Conservation (phyloP, 495 filamentous ascomycete species). For the Paragyromitra xinjiangensis region DNA sequence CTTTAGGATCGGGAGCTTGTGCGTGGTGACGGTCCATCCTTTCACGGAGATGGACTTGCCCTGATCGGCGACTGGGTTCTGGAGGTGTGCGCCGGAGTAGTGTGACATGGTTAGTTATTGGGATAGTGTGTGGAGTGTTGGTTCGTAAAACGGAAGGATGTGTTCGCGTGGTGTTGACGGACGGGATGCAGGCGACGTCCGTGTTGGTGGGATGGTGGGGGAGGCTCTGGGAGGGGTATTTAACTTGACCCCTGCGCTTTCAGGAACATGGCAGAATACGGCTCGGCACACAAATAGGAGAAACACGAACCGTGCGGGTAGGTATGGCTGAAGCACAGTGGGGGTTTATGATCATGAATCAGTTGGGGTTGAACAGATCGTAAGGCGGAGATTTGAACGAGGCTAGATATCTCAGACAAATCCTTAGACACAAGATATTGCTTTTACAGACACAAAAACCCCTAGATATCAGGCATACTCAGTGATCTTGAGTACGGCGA, state of each 20-base stretch:
- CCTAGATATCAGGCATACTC: too few relatives aligned
- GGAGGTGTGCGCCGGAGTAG: conserved; percentile 11
- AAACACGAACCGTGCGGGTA: not conserved
- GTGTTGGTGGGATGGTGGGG: conserved; percentile 20
- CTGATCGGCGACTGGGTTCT: conserved; percentile 34
- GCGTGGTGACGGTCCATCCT: conserved; percentile 63
- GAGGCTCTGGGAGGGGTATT: conserved; percentile 34
- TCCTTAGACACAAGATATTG: too few relatives aligned
- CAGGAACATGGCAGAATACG: not conserved
- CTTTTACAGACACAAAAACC: too few relatives aligned
- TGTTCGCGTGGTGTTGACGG: conserved; percentile 8
- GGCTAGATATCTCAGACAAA: too few relatives aligned
- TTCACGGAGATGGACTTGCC: conserved; percentile 47
- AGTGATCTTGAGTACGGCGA: too few relatives aligned
- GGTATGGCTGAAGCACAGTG: not conserved
- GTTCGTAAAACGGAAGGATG: not conserved
- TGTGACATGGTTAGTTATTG: conserved; percentile 8
- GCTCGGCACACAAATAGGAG: not conserved
- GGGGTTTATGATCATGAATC: not conserved
- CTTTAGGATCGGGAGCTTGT: conserved; percentile 88
- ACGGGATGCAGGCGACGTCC: not conserved
- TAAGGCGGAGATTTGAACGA: too few relatives aligned
- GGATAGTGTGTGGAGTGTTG: not conserved
- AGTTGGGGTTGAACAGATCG: not conserved
- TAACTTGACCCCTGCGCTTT: conserved; percentile 2